Conservation (phyloP, 2,329 filamentous ascomycete genomes). For the Diaporthe sp. region DNA sequence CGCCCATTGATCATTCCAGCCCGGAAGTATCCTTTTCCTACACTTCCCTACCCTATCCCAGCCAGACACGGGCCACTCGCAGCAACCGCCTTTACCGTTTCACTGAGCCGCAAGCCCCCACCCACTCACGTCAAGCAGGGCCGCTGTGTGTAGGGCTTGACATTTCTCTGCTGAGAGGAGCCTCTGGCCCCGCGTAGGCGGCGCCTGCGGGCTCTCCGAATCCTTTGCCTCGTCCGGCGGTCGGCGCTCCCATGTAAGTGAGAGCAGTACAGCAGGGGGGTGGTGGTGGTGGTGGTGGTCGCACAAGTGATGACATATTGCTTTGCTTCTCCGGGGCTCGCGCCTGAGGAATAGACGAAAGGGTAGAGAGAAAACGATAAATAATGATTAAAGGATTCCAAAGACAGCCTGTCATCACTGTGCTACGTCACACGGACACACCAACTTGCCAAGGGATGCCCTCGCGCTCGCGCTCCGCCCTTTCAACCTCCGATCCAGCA, state of each 20-base stretch:
- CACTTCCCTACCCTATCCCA: neutral
- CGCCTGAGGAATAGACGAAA: neutral
- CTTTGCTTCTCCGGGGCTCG: neutral
- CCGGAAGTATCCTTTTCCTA: neutral
- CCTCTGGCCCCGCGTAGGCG: neutral
- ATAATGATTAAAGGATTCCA: neutral
- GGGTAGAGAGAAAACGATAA: neutral
- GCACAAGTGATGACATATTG: neutral
- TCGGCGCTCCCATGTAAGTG: constrained; percentile 7
- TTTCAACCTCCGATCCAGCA: neutral
- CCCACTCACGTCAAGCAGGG: neutral
- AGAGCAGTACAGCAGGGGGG: neutral
- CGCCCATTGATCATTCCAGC: neutral
- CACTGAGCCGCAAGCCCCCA: neutral
- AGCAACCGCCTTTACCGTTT: neutral
- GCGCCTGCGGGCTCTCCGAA: neutral
- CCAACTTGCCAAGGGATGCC: neutral
- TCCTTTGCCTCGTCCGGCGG: constrained; percentile 5
- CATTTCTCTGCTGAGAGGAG: neutral
- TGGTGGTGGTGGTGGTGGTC: neutral
- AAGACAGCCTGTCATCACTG: constrained; percentile 12
- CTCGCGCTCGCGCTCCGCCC: neutral
- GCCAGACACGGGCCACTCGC: neutral
- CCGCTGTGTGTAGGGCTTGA: neutral
- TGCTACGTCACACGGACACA: constrained; percentile 19